Evolutionary conservation across 2,329 filamentous ascomycete species (phyloP), one percentile per base, ranked within the genome.

Genomic region (Pseudopyrenochaeta lycopersici): DNA sequence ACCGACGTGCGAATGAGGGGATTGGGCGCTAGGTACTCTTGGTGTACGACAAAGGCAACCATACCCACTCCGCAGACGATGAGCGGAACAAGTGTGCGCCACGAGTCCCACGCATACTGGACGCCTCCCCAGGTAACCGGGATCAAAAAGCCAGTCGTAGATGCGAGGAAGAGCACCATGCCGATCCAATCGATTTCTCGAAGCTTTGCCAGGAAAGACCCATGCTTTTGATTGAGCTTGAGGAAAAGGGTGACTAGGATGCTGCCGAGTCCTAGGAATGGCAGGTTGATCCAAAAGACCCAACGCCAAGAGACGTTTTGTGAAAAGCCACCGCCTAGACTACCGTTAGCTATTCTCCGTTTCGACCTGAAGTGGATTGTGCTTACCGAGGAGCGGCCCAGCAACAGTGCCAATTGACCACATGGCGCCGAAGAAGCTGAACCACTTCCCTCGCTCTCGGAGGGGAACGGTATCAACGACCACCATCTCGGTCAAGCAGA

Each of bases 251-350:
- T 72, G 14, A 84, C 74, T 58, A 85, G 70, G 32, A 80, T 59
- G 14, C 76, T 69, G 2, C 80, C 81, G n/a, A 85, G 52, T 1
- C 75, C 82, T 27, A 81, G 77, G 63, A 88, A 82, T 2, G 85
- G 85, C 1, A 88, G 72, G 59, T 88, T 89, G 61, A 88, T 79
- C 80, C 83, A 90, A 66, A 88, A 88, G 10, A 89, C 82, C 86
- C 86, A 89, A 7, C 82, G 73, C 86, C 85, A 87, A 1, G 73
- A 74, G 1, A 79, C 78, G 38, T 80, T 75, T 50, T 84, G 77
- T 2, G 82, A 77, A 53, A 86, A 84, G 1, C 78, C 83, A 15
- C 84, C 84, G 5, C 85, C 66, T 71, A 21, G 7, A 18, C 0
- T 14, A 31, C 11, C 18, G 23, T 59, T 30, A 60, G 58, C 18